Base-by-base conservation (phyloP, 768 basidiomycete species). In the Phylloporus sp. region DNA sequence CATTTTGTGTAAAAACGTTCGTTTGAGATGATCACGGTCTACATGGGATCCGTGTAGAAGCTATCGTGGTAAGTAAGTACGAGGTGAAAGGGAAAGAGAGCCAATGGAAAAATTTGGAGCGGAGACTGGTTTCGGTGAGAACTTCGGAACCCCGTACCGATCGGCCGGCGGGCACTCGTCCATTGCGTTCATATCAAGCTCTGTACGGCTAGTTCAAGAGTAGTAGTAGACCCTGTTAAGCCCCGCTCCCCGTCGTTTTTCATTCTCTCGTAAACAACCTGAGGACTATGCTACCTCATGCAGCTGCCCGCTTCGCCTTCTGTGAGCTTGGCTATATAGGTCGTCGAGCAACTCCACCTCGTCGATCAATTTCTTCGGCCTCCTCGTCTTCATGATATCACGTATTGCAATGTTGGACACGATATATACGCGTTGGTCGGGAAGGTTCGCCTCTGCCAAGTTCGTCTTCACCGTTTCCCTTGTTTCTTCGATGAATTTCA, bases 351-450 rank as follows among this genome's bases (percentile, higher is more conserved):
- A 36, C 2, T 57, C 56, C 9, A 50, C 23, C 29, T 58, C 56
- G 26, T 58, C 52, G 10, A 31, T 54, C 2, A 18, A 44, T 39
- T 45, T 50, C 38, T 35, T 29, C 32, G 49, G 42, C 3, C 18
- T 38, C 11, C 42, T 27, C 1, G 40, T 36, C 37, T 35, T 46
- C 13, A 57, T 40, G 5, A 57, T 41, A 10, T 49, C 45, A 14
- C 42, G 24, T n/a, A 61, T 35, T 0, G 52, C 36, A 9, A 26
- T 46, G 29, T 51, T 56, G 26, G 52, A 51, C 7, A 61, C 60
- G 10, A 61, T 49, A 29, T 61, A 61, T 3, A 53, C 60, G 33
- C 49, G 60, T 29, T 56, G 46, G 8, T 58, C 42, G 4, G 57
- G 57, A 18, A 61, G 36, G 33, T 44, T 38, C 4, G 60, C 54